Evolutionary conservation across 2,329 filamentous ascomycete genomes (phyloP), one percentile per base, ranked within the genome.

Genomic region (Thelonectria rubi): DNA sequence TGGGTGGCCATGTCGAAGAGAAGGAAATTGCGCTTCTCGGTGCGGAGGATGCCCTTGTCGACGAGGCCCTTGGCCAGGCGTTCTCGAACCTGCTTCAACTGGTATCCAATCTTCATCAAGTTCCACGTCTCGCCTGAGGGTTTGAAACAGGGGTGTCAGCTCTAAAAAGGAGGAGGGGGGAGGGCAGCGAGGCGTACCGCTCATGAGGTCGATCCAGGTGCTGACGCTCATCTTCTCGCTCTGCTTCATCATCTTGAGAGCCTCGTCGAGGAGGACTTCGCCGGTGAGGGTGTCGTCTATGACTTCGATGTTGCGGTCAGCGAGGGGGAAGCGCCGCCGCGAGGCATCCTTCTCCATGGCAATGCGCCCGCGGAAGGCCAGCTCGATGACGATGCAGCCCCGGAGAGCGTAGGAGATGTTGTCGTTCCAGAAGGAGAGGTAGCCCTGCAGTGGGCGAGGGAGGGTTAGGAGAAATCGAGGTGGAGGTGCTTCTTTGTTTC

Each of bases 201-300:
- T 97, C 93, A 99, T 94, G 70, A 99, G 83, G 78, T 99, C 95
- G 78, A 99, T 98, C 95, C 95, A 99, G 47, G 93, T 92, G 83
- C 92, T 95, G 69, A 99, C 95, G 79, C 95, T 98, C 95, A 99
- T 98, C 86, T 97, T 97, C 84, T 99, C 95, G 79, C 93, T 97
- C 71, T 92, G 90, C 85, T 99, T 99, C 94, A 99, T 99, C 94
- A 99, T 97, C 84, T 99, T 99, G 75, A 99, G 83, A 62, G 95
- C 92, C 83, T 99, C 95, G 80, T 99, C 95, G 74, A 99, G 86
- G 73, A 99, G 86, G 67, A 98, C 95, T 82, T 99, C 95, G 71
- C 95, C 95, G 6, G 95, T 99, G 75, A 97, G 85, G 62, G 93
- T 94, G 76, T 97, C 94, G 79, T 99, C 95, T 75, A 98, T 88